These are phyloP conservation scores for Pleurotus citrinopileatus DNA, from an alignment of 768 basidiomycete genomes.

Conservation along the genomic window DNA sequence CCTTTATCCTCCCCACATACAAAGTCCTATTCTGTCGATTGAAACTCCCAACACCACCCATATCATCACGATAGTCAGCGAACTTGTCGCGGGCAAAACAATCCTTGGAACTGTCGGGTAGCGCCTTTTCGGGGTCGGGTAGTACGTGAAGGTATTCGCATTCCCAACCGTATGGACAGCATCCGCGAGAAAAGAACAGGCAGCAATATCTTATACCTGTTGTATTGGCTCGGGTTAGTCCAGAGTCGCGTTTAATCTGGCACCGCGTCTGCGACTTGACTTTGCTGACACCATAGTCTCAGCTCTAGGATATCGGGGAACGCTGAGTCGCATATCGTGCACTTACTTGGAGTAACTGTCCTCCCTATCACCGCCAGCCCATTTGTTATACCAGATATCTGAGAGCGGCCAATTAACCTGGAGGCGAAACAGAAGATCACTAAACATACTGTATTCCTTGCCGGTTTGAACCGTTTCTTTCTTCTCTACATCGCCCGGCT, in stretches of 20 bases:
- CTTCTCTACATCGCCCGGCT: constrained; percentile 86
- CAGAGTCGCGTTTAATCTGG: constrained; percentile 82
- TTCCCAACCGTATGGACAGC: constrained; percentile 98
- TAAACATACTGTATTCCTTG: constrained; percentile 88
- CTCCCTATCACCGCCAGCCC: constrained; percentile 99
- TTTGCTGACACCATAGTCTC: constrained; percentile 55
- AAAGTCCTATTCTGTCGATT: constrained; percentile 91
- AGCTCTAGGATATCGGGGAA: not conserved
- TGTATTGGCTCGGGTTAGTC: constrained; percentile 92
- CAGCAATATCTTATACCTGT: constrained; percentile 92
- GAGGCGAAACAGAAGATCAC: not conserved
- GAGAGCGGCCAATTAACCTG: constrained; percentile 10
- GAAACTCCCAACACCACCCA: constrained; percentile 99
- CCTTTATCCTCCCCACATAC: constrained; percentile 92
- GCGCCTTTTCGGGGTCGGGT: constrained; percentile 61
- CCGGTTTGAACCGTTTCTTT: constrained; percentile 87
- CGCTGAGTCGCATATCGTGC: not conserved
- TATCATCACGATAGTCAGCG: constrained; percentile 95
- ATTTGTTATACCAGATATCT: constrained; percentile 99
- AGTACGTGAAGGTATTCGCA: constrained; percentile 94
- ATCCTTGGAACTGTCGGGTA: constrained; percentile 93
- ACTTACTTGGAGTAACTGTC: constrained; percentile 93
- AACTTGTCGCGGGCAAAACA: constrained; percentile 98
- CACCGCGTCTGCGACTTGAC: constrained; percentile 93
- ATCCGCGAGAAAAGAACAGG: constrained; percentile 93